These are phyloP conservation scores for Phlyctochytrium arcticum DNA, from an alignment of 192 early-diverging fungal species.

Conservation along the genomic window DNA sequence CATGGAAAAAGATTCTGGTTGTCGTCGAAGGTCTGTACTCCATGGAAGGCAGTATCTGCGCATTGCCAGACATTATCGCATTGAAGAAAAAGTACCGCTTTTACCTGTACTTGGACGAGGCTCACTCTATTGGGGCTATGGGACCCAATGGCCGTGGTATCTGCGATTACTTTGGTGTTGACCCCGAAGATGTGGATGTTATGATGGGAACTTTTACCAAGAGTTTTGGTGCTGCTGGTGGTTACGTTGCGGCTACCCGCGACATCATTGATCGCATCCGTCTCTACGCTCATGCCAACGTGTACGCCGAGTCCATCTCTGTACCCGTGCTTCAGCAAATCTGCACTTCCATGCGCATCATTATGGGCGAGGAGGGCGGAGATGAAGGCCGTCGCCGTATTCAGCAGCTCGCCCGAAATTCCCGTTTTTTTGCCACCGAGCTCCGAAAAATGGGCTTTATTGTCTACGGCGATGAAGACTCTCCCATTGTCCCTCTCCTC, in stretches of 20 bases:
- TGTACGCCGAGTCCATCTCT: constrained; percentile 90
- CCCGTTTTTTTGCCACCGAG: constrained; percentile 74
- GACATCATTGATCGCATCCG: constrained; percentile 76
- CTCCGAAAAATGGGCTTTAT: constrained; percentile 90
- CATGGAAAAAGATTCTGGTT: constrained; percentile 98
- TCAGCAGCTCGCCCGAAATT: constrained; percentile 81
- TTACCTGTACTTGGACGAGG: constrained; percentile 96
- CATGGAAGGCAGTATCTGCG: constrained; percentile 94
- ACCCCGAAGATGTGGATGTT: constrained; percentile 86
- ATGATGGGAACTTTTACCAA: constrained; percentile 99
- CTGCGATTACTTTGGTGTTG: constrained; percentile 92
- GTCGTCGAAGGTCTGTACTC: constrained; percentile 96
- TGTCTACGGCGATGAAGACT: constrained; percentile 81
- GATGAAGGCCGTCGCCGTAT: constrained; percentile 78
- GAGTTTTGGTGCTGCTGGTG: constrained; percentile 95
- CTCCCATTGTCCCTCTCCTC: constrained; percentile 87
- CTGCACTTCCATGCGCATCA: constrained; percentile 83
- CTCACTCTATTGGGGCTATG: constrained; percentile 92
- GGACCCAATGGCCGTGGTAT: constrained; percentile 92
- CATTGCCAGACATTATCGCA: constrained; percentile 81
- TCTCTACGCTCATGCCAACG: constrained; percentile 70
- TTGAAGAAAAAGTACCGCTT: constrained; percentile 88
- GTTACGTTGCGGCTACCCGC: constrained; percentile 78
- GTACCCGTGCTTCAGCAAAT: constrained; percentile 87
- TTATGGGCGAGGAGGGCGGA: constrained; percentile 87